Evolutionary conservation across 352 stramenopile genomes (phyloP).

Genomic region (Aphanomyces euteiches): DNA sequence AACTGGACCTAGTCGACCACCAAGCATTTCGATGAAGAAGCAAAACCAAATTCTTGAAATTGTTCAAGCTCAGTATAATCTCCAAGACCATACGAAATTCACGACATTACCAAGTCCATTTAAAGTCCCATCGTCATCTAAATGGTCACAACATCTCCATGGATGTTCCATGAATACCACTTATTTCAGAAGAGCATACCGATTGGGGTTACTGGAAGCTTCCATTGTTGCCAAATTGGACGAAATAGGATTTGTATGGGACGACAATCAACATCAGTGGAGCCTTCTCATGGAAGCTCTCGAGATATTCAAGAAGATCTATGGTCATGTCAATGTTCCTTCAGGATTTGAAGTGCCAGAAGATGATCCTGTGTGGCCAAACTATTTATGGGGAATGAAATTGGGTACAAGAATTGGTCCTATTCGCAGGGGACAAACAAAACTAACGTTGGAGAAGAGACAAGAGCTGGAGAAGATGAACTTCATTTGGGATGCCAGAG

Average conservation of each 20-base stretch:
- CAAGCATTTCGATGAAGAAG: background rate
- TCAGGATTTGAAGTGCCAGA: no score
- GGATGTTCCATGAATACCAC: background rate
- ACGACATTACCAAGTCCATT: background rate
- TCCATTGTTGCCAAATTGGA: background rate
- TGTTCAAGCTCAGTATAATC: background rate
- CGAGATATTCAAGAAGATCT: conserved; percentile 65
- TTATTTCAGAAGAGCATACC: background rate
- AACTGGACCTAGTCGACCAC: background rate
- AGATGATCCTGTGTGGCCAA: no score
- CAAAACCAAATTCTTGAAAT: background rate
- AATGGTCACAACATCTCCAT: background rate
- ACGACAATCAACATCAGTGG: background rate
- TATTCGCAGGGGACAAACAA: no score
- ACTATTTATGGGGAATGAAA: no score
- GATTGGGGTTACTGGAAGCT: background rate
- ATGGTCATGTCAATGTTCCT: conserved; percentile 89
- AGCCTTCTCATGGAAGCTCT: conserved; percentile 58
- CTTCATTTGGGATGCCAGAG: no score
- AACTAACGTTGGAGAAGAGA: no score
- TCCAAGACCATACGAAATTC: background rate
- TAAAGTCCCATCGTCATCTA: background rate
- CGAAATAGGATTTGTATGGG: conserved; percentile 2
- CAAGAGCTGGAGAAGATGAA: no score
- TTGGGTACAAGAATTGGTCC: no score